phyloP scores from a whole-genome alignment of 352 stramenopile species.

The Phytopythium aichiense region DNA sequence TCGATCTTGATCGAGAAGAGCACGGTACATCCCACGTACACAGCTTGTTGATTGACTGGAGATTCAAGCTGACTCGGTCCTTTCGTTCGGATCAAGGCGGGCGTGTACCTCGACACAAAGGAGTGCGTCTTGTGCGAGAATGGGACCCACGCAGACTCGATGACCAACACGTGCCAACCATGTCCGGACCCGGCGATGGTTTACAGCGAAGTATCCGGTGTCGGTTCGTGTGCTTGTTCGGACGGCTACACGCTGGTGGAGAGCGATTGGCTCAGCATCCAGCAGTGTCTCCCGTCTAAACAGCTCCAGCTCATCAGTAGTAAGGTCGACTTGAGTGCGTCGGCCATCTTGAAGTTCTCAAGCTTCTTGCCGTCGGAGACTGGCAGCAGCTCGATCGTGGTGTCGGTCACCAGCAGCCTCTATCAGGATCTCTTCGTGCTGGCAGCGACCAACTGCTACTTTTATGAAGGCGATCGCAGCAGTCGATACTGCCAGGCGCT shows the following conservation, averaged over 20 bases:
- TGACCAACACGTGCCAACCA: constrained; percentile 43
- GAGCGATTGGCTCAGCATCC: constrained; percentile 28
- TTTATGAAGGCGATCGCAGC: constrained; percentile 67
- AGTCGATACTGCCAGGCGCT: constrained; percentile 84
- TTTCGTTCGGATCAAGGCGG: constrained; percentile 23
- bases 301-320: constrained; percentile 47
- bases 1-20: constrained; percentile 53
- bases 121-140: constrained; percentile 51
- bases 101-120: constrained; percentile 49
- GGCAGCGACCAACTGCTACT: constrained; percentile 82
- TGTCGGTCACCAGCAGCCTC: constrained; percentile 50
- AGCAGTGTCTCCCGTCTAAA: constrained; percentile 38
- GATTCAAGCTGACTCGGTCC: too few relatives aligned
- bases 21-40: constrained; percentile 16
- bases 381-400: constrained; percentile 15
- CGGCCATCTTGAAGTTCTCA: constrained; percentile 33
- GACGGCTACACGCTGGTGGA: constrained; percentile 48
- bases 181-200: constrained; percentile 84
- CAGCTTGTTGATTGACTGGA: neutral
- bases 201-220: constrained; percentile 21
- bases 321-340: constrained; percentile 37
- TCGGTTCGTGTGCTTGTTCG: constrained; percentile 51
- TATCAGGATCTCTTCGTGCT: constrained; percentile 79
- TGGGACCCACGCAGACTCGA: constrained; percentile 28
- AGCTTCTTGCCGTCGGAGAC: constrained; percentile 37